Base-by-base conservation (phyloP, 441 rosid species). In the Francoa sonchifolia region DNA sequence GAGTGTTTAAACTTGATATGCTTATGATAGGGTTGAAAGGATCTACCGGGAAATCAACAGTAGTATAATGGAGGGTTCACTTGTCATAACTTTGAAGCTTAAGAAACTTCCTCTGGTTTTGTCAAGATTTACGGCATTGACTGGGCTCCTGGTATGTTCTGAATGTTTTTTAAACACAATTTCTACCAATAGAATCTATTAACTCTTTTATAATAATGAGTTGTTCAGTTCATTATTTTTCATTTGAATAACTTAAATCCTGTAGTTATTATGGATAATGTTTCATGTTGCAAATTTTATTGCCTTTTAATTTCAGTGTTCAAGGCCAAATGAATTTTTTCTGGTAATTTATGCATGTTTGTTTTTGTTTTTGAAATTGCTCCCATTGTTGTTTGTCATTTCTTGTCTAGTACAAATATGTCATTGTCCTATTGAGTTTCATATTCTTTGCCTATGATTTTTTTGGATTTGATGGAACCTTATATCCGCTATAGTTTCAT, bases 141-240 rank as follows among this genome's bases (percentile, higher is more conserved):
- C 86, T 55, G 99, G 99, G 56, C 92, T 88, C 21, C 74, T 93
- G 99, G 99, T 93, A 87, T 50, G 39, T 36, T 55, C 46, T 48
- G 22, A 16, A 33, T 39, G 5, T 29, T 19, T 19, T 48, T 14
- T 33, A 3, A 9, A 25, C 39, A 21, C 25, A 2, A 21, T 21
- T 6, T 6, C 25, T 21, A 21, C 2, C 6, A 2, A 21, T 21
- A 21, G 25, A 2, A 2, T 21, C 2, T 6, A 21, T 21, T n/a
- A n/a, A n/a, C n/a, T n/a, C n/a, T n/a, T n/a, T n/a, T n/a, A n/a
- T n/a, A n/a, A n/a, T n/a, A n/a, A 4, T 22, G 4, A 22, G 3
- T 22, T 22, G 26, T 3, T 22, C 26, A 7, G 31, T 27, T 8
- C 31, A 27, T 8, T 27, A 8, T 9, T 27, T 6, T 23, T 40